These are phyloP conservation scores for Choiromyces venosus DNA, from an alignment of 495 filamentous ascomycete genomes.

Conservation along the genomic window DNA sequence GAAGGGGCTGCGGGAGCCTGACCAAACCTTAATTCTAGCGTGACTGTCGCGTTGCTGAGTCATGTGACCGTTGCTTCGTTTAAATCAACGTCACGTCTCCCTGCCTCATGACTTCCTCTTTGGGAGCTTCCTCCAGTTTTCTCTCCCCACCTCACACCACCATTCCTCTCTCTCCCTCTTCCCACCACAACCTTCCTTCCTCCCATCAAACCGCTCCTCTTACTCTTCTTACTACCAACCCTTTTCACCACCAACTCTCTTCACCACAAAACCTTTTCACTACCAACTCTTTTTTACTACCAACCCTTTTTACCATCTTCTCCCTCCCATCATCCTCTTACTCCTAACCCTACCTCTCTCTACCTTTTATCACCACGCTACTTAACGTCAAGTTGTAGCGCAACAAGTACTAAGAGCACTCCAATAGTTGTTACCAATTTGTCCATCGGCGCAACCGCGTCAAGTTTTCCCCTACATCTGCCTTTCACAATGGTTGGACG, in stretches of 20 bases:
- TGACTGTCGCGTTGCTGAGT: not conserved
- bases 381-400: not conserved
- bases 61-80: not conserved
- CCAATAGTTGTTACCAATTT: not conserved
- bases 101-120: not conserved
- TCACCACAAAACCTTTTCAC: too few species aligned
- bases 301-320: too few species aligned
- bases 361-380: too few species aligned
- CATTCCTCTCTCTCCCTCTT: too few species aligned
- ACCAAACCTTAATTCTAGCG: not conserved
- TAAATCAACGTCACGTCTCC: not conserved
- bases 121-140: not conserved
- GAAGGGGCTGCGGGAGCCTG: not conserved
- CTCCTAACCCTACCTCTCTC: too few species aligned
- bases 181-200: too few species aligned
- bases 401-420: not conserved
- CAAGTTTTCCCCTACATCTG: not conserved
- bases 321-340: too few species aligned
- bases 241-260: too few species aligned
- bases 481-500: not conserved
- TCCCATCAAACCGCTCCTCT: too few species aligned
- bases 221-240: too few species aligned
- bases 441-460: not conserved
- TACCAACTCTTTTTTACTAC: too few species aligned
- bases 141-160: not conserved